Base-by-base conservation (phyloP, 2,329 filamentous ascomycete genomes). In the Neopestalotiopsis sp. region DNA sequence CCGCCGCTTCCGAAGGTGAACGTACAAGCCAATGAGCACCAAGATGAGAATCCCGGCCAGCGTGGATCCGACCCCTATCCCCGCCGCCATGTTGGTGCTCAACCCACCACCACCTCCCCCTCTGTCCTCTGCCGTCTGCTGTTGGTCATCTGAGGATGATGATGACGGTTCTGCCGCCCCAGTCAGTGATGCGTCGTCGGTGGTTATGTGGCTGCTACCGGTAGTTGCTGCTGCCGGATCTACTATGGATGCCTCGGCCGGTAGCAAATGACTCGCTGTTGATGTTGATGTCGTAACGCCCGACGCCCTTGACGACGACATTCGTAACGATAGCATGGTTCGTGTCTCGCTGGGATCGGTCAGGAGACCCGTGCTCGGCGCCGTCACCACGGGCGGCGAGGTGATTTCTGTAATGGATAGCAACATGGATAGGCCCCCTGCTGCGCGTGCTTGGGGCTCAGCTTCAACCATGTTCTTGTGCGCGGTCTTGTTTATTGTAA, bases 41-140 rank as follows among this genome's bases (percentile, higher is more conserved):
- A 69, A 40, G 32, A 69, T 40, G 28, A 69, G 45, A 1, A 69
- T 53, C 13, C 68, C 68, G 20, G 57, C 68, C 13, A 59, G 30
- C 9, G 68, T 69, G 13, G 68, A 67, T 0, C 68, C 64, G n/a
- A 69, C 53, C 7, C 68, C 68, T 24, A 69, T 69, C 32, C 64
- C 68, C 12, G 68, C 68, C 7, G 68, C 68, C 7, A 59, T 59
- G 45, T 40, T 64, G 5, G 68, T 69, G 32, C 68, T 58, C 10
- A 67, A 62, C 24, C 63, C 64, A 28, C 63, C 38, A 10, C 12
- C 10, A 5, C 38, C 28, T 34, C 63, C 64, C 28, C 63, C 38
- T 13, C 12, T 14, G 5, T 62, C 28, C 30, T 30, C 61, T 12
- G 38, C 10, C 14, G 38, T 14, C 24, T 28, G 24, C 24, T 28